Evolutionary conservation across 352 stramenopile genomes (phyloP).

Genomic region (Ophiocytium majus): DNA sequence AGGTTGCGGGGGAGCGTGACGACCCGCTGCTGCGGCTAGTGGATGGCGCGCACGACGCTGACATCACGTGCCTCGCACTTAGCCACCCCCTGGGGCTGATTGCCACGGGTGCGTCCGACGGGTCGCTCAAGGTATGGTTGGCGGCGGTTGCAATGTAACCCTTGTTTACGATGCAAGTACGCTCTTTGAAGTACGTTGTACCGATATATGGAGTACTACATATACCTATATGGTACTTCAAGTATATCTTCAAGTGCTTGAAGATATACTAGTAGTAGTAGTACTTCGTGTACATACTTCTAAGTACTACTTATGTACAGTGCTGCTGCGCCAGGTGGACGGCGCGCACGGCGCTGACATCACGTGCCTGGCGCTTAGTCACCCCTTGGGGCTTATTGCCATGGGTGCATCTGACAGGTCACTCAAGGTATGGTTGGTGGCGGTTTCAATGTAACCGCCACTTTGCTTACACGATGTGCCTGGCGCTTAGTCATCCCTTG

Average conservation of each 20-base stretch:
- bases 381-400: slow-evolving; percentile 32
- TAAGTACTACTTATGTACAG: too few relatives aligned
- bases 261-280: too few relatives aligned
- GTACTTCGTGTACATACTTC: too few relatives aligned
- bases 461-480: slow-evolving; percentile 37
- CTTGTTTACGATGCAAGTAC: too few relatives aligned
- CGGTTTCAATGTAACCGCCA: too few relatives aligned
- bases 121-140: slow-evolving; percentile 22
- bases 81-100: slow-evolving; percentile 34
- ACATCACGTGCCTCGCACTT: slow-evolving; percentile 42
- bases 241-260: too few relatives aligned
- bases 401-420: slow-evolving; percentile 35
- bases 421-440: too few relatives aligned
- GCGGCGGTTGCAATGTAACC: too few relatives aligned
- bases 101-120: slow-evolving; percentile 34
- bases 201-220: too few relatives aligned
- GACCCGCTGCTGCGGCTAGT: slow-evolving; percentile 39
- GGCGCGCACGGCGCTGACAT: slow-evolving; percentile 42
- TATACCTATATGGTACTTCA: too few relatives aligned
- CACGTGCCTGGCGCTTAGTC: slow-evolving; percentile 32
- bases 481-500: slow-evolving; percentile 32
- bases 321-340: slow-evolving; percentile 36
- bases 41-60: slow-evolving; percentile 30
- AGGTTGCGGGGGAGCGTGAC: slow-evolving; percentile 41
- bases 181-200: too few relatives aligned